These are phyloP conservation scores for Hondaea fermentalgiana DNA, from an alignment of 108 stramenopile genomes.

Conservation along the genomic window DNA sequence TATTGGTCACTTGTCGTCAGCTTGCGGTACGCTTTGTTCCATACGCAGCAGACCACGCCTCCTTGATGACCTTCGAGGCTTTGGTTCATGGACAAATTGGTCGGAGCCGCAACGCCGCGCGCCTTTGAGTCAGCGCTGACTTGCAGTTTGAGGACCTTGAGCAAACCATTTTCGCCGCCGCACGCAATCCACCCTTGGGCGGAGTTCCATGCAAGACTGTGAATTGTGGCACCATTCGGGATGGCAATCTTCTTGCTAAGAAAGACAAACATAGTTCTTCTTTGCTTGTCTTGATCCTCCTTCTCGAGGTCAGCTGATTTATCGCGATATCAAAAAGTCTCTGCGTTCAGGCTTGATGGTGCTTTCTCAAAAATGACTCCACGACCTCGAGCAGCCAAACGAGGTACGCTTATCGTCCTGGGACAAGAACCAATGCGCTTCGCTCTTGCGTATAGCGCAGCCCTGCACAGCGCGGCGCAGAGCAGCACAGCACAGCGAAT, in stretches of 20 bases:
- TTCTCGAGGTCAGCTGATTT: too few species aligned
- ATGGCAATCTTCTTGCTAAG: constrained; percentile 57
- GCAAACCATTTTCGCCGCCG: constrained; percentile 49
- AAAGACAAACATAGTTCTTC: constrained; percentile 41
- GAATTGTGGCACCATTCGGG: constrained; percentile 40
- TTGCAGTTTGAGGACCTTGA: constrained; percentile 54
- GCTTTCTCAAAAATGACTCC: too few species aligned
- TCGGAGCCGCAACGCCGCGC: constrained; percentile 11
- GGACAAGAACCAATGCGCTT: too few species aligned
- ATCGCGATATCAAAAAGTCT: too few species aligned
- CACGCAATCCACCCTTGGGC: constrained; percentile 54
- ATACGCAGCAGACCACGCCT: constrained; percentile 38
- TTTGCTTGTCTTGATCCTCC: too few species aligned
- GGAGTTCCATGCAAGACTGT: constrained; percentile 46
- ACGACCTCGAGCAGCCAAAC: too few species aligned
- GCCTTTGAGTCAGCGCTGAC: neutral
- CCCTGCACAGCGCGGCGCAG: too few species aligned
- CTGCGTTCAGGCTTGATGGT: too few species aligned
- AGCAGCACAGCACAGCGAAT: too few species aligned
- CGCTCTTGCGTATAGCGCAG: too few species aligned
- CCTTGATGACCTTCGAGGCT: constrained; percentile 46
- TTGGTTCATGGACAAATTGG: constrained; percentile 52
- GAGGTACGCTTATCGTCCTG: too few species aligned
- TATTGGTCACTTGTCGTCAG: constrained; percentile 56
- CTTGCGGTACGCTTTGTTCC: constrained; percentile 54